phyloP scores from a whole-genome alignment of 1,284 basidiomycete genomes.

The Bjerkandera adusta region DNA sequence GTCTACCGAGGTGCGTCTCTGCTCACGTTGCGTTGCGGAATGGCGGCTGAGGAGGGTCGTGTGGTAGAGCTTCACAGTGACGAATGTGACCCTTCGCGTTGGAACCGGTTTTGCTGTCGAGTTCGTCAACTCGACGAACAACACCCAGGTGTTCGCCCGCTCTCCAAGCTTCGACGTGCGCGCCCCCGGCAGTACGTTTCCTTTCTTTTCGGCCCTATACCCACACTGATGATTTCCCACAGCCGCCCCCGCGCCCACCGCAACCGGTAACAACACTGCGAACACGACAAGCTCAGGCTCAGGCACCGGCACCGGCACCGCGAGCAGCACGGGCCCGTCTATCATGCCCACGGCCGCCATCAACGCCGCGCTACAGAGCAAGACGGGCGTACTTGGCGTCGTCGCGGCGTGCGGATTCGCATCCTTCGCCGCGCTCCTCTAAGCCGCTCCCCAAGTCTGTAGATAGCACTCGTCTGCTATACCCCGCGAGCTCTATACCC shows the following conservation, averaged over 20 bases:
- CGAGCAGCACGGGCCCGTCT: conserved; percentile 11
- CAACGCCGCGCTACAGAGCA: conserved; percentile 14
- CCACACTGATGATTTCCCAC: neutral
- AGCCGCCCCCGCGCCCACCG: conserved; percentile 18
- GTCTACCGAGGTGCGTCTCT: conserved; percentile 25
- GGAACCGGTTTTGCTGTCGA: conserved; percentile 39
- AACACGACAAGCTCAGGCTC: neutral
- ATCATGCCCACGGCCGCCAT: conserved; percentile 11
- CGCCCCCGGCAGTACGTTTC: conserved; percentile 30
- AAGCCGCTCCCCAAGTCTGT: neutral
- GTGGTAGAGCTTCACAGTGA: conserved; percentile 27
- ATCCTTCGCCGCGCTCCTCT: conserved; percentile 26
- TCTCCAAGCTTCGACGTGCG: conserved; percentile 39
- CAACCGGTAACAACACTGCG: conserved; percentile 7
- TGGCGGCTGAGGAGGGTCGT: neutral
- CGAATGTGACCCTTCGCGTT: conserved; percentile 36
- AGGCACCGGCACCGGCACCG: conserved; percentile 6
- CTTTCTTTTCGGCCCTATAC: neutral
- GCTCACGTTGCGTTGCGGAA: neutral
- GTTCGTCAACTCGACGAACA: conserved; percentile 43
- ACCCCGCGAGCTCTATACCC: too few relatives aligned
- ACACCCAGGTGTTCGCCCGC: conserved; percentile 38
- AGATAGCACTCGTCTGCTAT: neutral
- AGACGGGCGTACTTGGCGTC: conserved; percentile 20
- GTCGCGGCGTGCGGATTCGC: conserved; percentile 27